A percentile compares a stretch with the other conserved stretches of the same genome.
Conservation (phyloP, 306 rosid species). For the Lagenaria siceraria region DNA sequence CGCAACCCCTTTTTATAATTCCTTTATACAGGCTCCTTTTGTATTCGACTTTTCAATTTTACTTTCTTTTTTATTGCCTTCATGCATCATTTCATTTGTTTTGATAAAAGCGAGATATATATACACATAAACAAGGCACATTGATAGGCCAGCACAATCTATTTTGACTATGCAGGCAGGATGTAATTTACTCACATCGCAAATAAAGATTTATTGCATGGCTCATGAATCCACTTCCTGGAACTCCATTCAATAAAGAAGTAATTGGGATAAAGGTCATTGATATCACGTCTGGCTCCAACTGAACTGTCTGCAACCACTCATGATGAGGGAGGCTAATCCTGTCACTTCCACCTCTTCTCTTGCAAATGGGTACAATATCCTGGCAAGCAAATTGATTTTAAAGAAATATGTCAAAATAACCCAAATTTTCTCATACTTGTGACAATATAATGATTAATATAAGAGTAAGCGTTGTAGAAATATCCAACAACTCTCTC, state of each 20-base stretch:
- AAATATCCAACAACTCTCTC: background rate
- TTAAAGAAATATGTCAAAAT: background rate
- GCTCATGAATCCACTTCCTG: slow-evolving; percentile 95
- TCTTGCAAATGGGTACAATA: slow-evolving; percentile 52
- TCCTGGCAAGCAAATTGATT: slow-evolving; percentile 38
- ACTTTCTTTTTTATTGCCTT: background rate
- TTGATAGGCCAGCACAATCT: background rate
- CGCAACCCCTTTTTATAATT: background rate
- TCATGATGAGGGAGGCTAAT: slow-evolving; percentile 49
- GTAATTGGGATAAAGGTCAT: slow-evolving; percentile 93
- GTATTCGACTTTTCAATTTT: background rate
- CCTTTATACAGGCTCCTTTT: background rate
- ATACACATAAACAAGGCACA: background rate
- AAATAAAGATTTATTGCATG: slow-evolving; percentile 95
- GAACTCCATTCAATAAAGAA: slow-evolving; percentile 86
- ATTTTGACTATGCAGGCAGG: background rate
- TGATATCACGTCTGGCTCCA: slow-evolving; percentile 83
- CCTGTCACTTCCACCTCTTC: slow-evolving; percentile 80
- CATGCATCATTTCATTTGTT: background rate
- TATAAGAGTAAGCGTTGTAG: background rate
- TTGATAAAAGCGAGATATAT: background rate
- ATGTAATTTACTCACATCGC: slow-evolving; percentile 59
- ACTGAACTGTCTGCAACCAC: slow-evolving; percentile 85
- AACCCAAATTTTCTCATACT: background rate
- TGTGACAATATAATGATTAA: background rate